Conservation (phyloP, 1,139 yeast species). For the Yamadazyma sp. region DNA sequence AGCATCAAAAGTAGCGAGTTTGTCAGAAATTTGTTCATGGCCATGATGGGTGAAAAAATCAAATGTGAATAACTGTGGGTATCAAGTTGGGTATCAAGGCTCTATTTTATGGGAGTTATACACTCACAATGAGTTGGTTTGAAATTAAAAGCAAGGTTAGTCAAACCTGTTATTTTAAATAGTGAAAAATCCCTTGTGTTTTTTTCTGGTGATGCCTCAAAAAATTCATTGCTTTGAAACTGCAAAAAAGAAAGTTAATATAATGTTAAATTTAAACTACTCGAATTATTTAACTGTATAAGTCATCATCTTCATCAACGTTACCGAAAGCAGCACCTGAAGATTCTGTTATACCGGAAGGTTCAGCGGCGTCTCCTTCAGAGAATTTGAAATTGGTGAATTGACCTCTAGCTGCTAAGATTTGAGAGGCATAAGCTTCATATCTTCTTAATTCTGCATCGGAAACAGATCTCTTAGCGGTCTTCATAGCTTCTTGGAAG, state of each 20-base stretch:
- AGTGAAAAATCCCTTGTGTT: not conserved
- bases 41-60: not conserved
- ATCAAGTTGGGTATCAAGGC: not conserved
- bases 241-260: not conserved
- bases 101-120: too few species aligned
- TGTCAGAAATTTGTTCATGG: slow-evolving; percentile 17
- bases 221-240: not conserved
- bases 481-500: slow-evolving; percentile 99
- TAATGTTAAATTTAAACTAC: not conserved
- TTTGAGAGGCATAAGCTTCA: slow-evolving; percentile 96
- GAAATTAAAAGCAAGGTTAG: not conserved
- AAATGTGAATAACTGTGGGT: not conserved
- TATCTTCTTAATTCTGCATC: slow-evolving; percentile 98
- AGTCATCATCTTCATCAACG: slow-evolving; percentile 92
- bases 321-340: slow-evolving; percentile 50
- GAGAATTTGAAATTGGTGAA: slow-evolving; percentile 73
- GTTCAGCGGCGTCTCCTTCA: slow-evolving; percentile 43
- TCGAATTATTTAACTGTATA: slow-evolving; percentile 58
- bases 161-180: not conserved
- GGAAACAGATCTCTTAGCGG: slow-evolving; percentile 95
- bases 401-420: slow-evolving; percentile 94
- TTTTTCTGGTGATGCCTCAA: not conserved
- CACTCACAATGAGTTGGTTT: too few species aligned
- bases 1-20: slow-evolving; percentile 23
- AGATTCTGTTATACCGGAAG: slow-evolving; percentile 14